These are phyloP conservation scores for Trematosphaeria pertusa DNA, from an alignment of 2,329 filamentous ascomycete species.

Conservation along the genomic window DNA sequence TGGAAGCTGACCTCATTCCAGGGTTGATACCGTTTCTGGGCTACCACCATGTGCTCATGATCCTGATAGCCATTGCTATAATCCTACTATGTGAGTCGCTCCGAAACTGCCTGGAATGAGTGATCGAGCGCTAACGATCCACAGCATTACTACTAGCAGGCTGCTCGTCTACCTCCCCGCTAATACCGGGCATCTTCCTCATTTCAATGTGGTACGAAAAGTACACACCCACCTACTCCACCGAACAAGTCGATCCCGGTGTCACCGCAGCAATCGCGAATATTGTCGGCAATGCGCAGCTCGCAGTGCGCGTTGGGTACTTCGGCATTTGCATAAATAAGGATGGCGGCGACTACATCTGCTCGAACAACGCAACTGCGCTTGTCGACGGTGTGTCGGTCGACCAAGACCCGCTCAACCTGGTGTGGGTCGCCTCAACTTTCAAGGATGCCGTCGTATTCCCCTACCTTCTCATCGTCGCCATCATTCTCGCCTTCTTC, in stretches of 20 bases:
- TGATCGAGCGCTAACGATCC: conserved; percentile 25
- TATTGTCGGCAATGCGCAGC: conserved; percentile 81
- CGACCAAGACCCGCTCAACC: conserved; percentile 93
- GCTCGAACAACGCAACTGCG: conserved; percentile 95
- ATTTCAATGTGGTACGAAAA: conserved; percentile 96
- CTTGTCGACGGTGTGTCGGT: conserved; percentile 87
- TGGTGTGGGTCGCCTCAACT: conserved; percentile 95
- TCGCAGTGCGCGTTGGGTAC: conserved; percentile 94
- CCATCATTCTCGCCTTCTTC: conserved; percentile 95
- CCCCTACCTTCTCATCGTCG: conserved; percentile 97
- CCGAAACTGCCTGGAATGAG: conserved; percentile 13
- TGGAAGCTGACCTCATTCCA: conserved; percentile 39
- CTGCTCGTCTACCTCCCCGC: conserved; percentile 93
- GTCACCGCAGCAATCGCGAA: conserved; percentile 85
- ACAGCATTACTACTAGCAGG: conserved; percentile 89
- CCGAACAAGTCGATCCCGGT: conserved; percentile 88
- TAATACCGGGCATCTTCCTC: conserved; percentile 95
- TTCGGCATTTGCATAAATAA: conserved; percentile 97
- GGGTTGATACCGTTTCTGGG: conserved; percentile 68
- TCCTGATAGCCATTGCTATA: conserved; percentile 90
- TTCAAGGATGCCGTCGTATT: conserved; percentile 99
- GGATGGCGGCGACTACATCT: conserved; percentile 89
- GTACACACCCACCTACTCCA: conserved; percentile 82
- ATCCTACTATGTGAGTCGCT: conserved; percentile 86
- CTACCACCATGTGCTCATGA: conserved; percentile 92